These are phyloP conservation scores for Akanthomyces lecanii DNA, from an alignment of 2,329 filamentous ascomycete species.

Conservation along the genomic window DNA sequence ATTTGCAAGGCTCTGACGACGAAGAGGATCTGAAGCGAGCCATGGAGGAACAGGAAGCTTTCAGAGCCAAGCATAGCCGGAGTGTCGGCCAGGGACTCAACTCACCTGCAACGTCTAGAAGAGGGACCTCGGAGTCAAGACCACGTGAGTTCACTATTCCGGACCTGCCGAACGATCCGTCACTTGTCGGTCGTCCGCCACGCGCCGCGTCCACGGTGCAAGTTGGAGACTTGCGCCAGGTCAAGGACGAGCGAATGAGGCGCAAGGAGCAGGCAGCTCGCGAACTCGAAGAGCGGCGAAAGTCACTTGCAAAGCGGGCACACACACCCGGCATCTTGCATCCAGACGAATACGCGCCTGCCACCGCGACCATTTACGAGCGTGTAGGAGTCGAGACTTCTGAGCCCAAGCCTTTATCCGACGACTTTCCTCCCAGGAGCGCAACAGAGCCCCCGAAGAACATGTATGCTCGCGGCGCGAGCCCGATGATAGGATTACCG, in stretches of 20 bases:
- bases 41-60: conserved; percentile 50
- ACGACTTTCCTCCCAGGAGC: conserved; percentile 52
- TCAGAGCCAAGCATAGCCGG: conserved; percentile 51
- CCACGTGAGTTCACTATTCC: conserved; percentile 25
- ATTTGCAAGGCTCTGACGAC: conserved; percentile 53
- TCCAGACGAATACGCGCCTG: conserved; percentile 51
- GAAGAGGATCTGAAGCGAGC: conserved; percentile 57
- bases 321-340: conserved; percentile 77
- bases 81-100: conserved; percentile 42
- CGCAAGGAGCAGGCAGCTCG: conserved; percentile 74
- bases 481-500: conserved; percentile 69
- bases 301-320: conserved; percentile 75
- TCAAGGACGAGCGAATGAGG: conserved; percentile 57
- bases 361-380: conserved; percentile 7
- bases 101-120: conserved; percentile 33
- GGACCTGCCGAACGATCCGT: conserved; percentile 30
- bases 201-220: conserved; percentile 43
- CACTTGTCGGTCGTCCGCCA: conserved; percentile 27
- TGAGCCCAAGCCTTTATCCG: conserved; percentile 37
- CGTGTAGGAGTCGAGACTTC: conserved; percentile 39
- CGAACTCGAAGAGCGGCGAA: conserved; percentile 82
- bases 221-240: conserved; percentile 50
- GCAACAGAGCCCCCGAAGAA: conserved; percentile 59
- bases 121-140: conserved; percentile 39
- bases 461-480: conserved; percentile 41